Evolutionary conservation across 371 early-diverging fungal species (phyloP), one percentile per base, ranked within the genome.

Genomic region (Rozella allomycis): DNA sequence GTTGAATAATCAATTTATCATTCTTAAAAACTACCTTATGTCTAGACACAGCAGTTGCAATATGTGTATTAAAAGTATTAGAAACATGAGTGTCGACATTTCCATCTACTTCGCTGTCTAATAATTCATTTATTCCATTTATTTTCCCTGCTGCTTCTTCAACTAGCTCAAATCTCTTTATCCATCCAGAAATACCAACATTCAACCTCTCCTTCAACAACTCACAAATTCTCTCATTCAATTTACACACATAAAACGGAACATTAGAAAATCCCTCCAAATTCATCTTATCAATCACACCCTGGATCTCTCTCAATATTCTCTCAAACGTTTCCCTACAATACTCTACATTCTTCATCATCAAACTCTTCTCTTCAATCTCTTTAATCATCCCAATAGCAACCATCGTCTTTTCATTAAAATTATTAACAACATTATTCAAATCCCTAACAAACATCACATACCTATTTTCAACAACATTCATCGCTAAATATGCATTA

Each of bases 391-490:
- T 70, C 9, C 64, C 45, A 25, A 91, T 73, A 29, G 85, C 64
- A 0, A 70, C 47, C 41, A 76, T 79, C 3, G 79, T 78, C 51
- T 94, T 93, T 42, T 90, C 88, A 49, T 90, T 91, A 62, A 87
- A 87, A n/a, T 74, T 55, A 12, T 78, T 71, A 2, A 94, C 84
- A 0, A 70, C 70, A 17, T 67, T 64, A 1, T 85, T 78, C 50
- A 94, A 83, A 32, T 88, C 90, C 25, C 84, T 72, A 10, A 96
- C 94, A 65, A 87, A 93, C 41, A 65, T 66, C 6, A 84, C 74
- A 39, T 90, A 84, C 21, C 79, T 69, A 46, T 76, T 80, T 41
- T 87, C 84, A 13, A 70, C 57, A 21, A 59, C 55, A 37, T 70
- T 74, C 16, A 23, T 25, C 66, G 39, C 3, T 52, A 52, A 8